Evolutionary conservation across 1,139 yeast genomes (phyloP).

Genomic region (Suhomyces maxii): DNA sequence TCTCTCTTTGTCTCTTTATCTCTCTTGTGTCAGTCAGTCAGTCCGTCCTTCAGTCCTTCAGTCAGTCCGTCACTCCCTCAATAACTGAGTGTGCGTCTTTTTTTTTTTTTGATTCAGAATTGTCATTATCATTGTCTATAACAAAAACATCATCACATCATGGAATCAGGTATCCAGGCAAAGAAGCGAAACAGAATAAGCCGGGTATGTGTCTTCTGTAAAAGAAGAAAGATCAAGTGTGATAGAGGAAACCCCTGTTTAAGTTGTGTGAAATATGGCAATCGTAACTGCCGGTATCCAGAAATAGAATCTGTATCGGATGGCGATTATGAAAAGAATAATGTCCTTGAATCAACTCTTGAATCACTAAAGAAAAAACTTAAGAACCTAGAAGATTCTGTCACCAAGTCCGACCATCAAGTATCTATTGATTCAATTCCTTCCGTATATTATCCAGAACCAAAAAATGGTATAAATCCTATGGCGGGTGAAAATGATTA

Average conservation of each 20-base stretch:
- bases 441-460: background rate
- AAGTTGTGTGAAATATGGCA: constrained; percentile 38
- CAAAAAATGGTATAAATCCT: constrained; percentile 10
- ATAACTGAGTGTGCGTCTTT: too few species aligned
- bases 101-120: background rate
- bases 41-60: too few species aligned
- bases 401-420: constrained; percentile 1
- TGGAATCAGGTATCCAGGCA: constrained; percentile 1
- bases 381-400: constrained; percentile 13
- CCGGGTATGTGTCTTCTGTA: constrained; percentile 43
- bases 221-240: constrained; percentile 44
- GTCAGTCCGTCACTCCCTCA: too few species aligned
- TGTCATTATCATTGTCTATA: background rate
- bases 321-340: constrained; percentile 3
- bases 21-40: too few species aligned
- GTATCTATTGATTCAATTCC: background rate
- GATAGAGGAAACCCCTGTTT: constrained; percentile 44
- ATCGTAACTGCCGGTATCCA: constrained; percentile 21
- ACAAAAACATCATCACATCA: background rate
- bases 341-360: constrained; percentile 3
- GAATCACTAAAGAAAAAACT: constrained; percentile 18
- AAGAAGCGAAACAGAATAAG: constrained; percentile 34
- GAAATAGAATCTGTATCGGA: constrained; percentile 4
- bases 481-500: constrained; percentile 23
- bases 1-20: too few species aligned